Percentiles rank a stretch among this genome's conserved stretches.
Evolutionary conservation across 2,329 filamentous ascomycete species (phyloP).

Genomic region (Pestalotiopsis fici): DNA sequence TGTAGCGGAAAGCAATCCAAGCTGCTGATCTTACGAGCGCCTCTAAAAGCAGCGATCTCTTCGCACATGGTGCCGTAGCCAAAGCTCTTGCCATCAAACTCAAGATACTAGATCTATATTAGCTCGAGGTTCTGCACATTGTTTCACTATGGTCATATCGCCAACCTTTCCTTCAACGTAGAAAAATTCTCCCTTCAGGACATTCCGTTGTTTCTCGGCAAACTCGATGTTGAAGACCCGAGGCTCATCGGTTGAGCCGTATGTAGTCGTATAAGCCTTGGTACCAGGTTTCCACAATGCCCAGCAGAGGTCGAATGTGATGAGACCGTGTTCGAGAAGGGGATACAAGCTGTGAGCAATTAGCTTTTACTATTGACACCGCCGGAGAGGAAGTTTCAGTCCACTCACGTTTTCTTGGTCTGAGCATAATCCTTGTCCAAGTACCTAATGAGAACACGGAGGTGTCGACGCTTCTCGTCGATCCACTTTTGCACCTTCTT

Average conservation of each 20-base stretch:
- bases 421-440: slow-evolving; percentile 81
- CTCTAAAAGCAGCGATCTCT: slow-evolving; percentile 76
- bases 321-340: slow-evolving; percentile 77
- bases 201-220: slow-evolving; percentile 67
- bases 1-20: slow-evolving; percentile 75
- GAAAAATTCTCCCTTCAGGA: slow-evolving; percentile 76
- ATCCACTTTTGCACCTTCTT: slow-evolving; percentile 63
- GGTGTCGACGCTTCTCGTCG: slow-evolving; percentile 59
- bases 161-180: slow-evolving; percentile 66
- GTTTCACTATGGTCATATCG: neutral
- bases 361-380: neutral
- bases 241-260: slow-evolving; percentile 74
- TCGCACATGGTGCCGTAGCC: slow-evolving; percentile 72
- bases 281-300: slow-evolving; percentile 87
- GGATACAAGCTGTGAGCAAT: slow-evolving; percentile 64
- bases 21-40: slow-evolving; percentile 79
- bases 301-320: slow-evolving; percentile 89
- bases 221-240: slow-evolving; percentile 81
- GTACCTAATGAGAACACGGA: slow-evolving; percentile 75
- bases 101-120: slow-evolving; percentile 60
- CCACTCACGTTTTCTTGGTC: slow-evolving; percentile 61
- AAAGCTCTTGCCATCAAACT: slow-evolving; percentile 86
- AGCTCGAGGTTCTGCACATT: slow-evolving; percentile 2
- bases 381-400: neutral
- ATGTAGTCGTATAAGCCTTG: slow-evolving; percentile 75